Base-by-base conservation (phyloP, 2,329 filamentous ascomycete genomes). In the Leptographium procerum region DNA sequence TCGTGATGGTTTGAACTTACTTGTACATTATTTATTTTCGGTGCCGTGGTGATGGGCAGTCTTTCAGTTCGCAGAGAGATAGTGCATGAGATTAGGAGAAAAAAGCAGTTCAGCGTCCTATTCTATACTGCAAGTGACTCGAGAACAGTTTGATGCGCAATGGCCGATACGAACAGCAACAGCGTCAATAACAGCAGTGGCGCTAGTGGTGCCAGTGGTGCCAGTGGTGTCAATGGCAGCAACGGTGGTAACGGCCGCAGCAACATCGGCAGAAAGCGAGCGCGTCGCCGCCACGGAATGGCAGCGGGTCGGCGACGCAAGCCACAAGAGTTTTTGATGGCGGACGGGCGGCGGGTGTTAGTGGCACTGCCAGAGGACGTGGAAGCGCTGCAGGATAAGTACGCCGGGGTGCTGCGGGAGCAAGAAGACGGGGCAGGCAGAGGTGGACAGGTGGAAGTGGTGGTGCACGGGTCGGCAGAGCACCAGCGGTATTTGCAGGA, bases 301-400 rank as follows among this genome's bases (percentile, higher is more conserved):
- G 26, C 22, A 19, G 26, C 16, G 55, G 61, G 19, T 29, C 59
- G 58, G 5, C 65, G 71, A 1, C 73, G 73, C 31, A 71, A 75
- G 34, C 69, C 81, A 0, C 73, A 77, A 26, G 77, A 83, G 60
- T 80, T 85, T 60, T 65, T 78, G 3, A 75, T 78, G 52, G 81
- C 82, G 0, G 72, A 79, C 65, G 83, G 83, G 29, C 75, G 74
- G 57, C 75, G 76, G 62, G 73, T 85, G 6, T 77, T 85, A 57
- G 77, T 84, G 56, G 79, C 79, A 8, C 69, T 76, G 1, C 82
- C 82, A 1, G 78, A 82, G 64, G 81, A 85, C 62, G 73, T 75
- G 4, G 71, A 74, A n/a, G 65, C 66, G 1, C 67, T 84, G 31
- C 71, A 74, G 6, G 71, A 71, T 51, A 74, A 75, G 36, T 72